Percentiles rank a stretch among this genome's conserved stretches.
Conservation (phyloP, 805 yeast species). For the Metschnikowia aberdeeniae region DNA sequence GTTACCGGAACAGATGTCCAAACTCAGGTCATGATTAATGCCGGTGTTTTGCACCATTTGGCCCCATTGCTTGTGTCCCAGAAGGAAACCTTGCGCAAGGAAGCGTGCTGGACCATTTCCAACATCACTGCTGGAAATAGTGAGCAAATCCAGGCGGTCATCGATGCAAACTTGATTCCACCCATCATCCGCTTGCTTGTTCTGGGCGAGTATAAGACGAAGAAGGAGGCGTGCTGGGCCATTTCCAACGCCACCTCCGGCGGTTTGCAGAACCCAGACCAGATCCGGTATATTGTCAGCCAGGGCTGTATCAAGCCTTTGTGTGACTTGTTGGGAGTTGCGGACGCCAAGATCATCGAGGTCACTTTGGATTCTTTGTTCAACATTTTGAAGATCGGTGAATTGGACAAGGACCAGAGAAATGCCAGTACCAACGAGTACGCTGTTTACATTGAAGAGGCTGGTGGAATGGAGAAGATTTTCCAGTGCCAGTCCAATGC, state of each 20-base stretch:
- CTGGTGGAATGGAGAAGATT: slow-evolving; percentile 97
- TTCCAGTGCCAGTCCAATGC: slow-evolving; percentile 87
- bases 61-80: slow-evolving; percentile 74
- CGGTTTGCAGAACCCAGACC: slow-evolving; percentile 87
- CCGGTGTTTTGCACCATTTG: slow-evolving; percentile 85
- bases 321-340: slow-evolving; percentile 84
- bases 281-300: slow-evolving; percentile 83
- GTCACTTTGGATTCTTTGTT: slow-evolving; percentile 94
- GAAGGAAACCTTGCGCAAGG: slow-evolving; percentile 91
- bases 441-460: slow-evolving; percentile 92
- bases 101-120: slow-evolving; percentile 98
- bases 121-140: slow-evolving; percentile 97
- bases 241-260: slow-evolving; percentile 97
- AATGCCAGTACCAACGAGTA: slow-evolving; percentile 73
- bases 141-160: slow-evolving; percentile 94
- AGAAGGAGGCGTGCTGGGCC: slow-evolving; percentile 99
- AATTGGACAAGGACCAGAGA: slow-evolving; percentile 76
- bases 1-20: slow-evolving; percentile 96
- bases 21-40: slow-evolving; percentile 91
- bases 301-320: slow-evolving; percentile 98
- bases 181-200: slow-evolving; percentile 76
- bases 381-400: slow-evolving; percentile 92
- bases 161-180: slow-evolving; percentile 90
- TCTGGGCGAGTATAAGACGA: slow-evolving; percentile 89
- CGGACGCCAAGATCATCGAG: slow-evolving; percentile 88